phyloP scores from a whole-genome alignment of 2,329 filamentous ascomycete species.

The Trichoderma atroviride region DNA sequence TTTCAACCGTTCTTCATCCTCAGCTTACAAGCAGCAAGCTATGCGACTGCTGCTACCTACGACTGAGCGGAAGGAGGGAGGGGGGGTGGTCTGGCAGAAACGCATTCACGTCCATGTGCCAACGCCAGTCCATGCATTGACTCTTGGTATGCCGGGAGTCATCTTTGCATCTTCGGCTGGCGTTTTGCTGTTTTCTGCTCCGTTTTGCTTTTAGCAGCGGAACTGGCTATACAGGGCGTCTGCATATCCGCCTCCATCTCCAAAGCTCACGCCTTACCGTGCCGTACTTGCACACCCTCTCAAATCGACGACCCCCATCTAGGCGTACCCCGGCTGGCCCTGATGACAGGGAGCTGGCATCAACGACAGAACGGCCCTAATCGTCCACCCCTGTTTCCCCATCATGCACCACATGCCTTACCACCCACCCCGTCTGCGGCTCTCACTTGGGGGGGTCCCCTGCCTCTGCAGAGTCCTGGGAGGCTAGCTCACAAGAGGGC shows the following conservation, averaged over 20 bases:
- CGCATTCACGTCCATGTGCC: constrained; percentile 19
- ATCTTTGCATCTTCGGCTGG: constrained; percentile 18
- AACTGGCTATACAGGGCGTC: constrained; percentile 23
- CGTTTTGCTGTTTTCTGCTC: not conserved
- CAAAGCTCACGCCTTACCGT: constrained; percentile 15
- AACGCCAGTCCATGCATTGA: constrained; percentile 12
- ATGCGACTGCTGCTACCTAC: not conserved
- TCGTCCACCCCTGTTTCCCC: constrained; percentile 26
- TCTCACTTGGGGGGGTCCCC: constrained; percentile 23
- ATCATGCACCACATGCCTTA: constrained; percentile 27
- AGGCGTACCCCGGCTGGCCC: constrained; percentile 19
- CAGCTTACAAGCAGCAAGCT: not conserved
- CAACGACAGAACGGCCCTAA: constrained; percentile 27
- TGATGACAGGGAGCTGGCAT: constrained; percentile 20
- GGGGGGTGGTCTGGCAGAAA: constrained; percentile 14
- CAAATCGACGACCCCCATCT: constrained; percentile 25
- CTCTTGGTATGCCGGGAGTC: constrained; percentile 6
- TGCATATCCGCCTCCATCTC: constrained; percentile 15
- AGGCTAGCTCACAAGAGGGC: constrained; percentile 15
- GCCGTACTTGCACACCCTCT: not conserved
- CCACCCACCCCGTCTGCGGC: constrained; percentile 25
- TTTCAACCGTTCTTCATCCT: constrained; percentile 20
- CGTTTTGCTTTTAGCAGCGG: constrained; percentile 12
- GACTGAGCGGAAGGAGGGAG: not conserved
- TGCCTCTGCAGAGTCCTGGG: constrained; percentile 24